Conservation (phyloP, 352 stramenopile species). For the Globisporangium viniferum region DNA sequence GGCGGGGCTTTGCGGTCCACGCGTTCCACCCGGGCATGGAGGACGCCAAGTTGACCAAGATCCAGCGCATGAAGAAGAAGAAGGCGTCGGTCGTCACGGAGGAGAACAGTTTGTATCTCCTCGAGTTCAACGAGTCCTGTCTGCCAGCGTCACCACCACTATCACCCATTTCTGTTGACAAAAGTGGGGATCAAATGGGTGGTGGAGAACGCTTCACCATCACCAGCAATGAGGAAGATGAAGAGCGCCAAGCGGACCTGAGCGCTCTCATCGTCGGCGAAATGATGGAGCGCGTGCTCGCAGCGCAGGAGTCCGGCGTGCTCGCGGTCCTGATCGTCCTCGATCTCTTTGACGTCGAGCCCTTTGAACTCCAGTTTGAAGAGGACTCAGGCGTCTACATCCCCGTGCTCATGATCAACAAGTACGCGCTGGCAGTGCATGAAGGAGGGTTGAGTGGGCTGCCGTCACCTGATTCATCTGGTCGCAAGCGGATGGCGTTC, state of each 20-base stretch:
- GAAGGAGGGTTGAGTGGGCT: not conserved
- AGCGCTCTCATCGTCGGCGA: constrained; percentile 36
- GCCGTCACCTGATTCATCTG: not conserved
- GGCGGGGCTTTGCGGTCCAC: constrained; percentile 50
- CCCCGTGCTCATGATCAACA: constrained; percentile 61
- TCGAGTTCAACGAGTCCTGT: constrained; percentile 40
- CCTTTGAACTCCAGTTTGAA: constrained; percentile 51
- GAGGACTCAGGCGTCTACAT: constrained; percentile 62
- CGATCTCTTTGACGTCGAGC: constrained; percentile 50
- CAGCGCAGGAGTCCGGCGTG: constrained; percentile 55
- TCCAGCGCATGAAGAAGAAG: constrained; percentile 44
- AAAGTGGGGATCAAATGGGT: not conserved
- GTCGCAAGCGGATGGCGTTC: constrained; percentile 24
- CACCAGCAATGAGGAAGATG: not conserved
- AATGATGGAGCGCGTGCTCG: constrained; percentile 49
- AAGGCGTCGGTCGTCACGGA: constrained; percentile 31
- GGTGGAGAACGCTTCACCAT: not conserved
- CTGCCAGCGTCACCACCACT: not conserved
- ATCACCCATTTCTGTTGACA: not conserved
- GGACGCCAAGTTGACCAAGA: constrained; percentile 28
- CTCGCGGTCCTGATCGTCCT: constrained; percentile 59
- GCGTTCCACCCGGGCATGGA: constrained; percentile 50
- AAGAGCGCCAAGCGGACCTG: constrained; percentile 2
- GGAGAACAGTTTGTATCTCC: constrained; percentile 38
- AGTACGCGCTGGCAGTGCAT: constrained; percentile 10